A percentile compares a stretch with the other conserved stretches of the same genome.
These are phyloP conservation scores for Fusarium concolor DNA, from an alignment of 2,329 filamentous ascomycete genomes.

Conservation along the genomic window DNA sequence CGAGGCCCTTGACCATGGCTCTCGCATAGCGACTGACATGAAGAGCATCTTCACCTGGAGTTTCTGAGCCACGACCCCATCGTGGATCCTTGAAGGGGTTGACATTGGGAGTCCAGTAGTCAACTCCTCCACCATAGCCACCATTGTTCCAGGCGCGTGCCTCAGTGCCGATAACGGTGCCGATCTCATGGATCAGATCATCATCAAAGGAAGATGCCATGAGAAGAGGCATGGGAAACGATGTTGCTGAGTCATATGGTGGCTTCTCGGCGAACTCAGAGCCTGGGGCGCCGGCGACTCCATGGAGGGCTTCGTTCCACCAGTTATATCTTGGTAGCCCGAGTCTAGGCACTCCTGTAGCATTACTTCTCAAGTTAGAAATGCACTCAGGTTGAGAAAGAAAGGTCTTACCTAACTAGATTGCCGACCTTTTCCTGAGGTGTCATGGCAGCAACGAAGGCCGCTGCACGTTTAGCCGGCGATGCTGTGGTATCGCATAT, in stretches of 20 bases:
- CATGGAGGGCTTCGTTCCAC: constrained; percentile 21
- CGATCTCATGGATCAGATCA: neutral
- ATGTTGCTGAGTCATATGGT: neutral
- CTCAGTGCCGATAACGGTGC: neutral
- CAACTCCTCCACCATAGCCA: neutral
- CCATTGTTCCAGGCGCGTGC: constrained; percentile 5
- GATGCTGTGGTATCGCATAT: neutral
- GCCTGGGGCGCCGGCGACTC: neutral
- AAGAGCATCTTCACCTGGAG: constrained; percentile 4
- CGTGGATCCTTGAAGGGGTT: constrained; percentile 11
- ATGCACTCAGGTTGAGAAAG: rapidly evolving
- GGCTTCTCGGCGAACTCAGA: neutral
- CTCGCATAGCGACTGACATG: constrained; percentile 6
- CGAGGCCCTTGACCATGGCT: constrained; percentile 2
- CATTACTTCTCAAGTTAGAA: neutral
- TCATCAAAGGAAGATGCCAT: constrained; percentile 1
- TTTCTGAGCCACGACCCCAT: constrained; percentile 15
- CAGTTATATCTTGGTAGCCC: constrained; percentile 13
- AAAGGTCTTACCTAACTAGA: neutral
- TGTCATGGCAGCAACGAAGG: neutral
- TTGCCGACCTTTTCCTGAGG: constrained; percentile 2
- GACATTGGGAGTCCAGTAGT: constrained; percentile 14
- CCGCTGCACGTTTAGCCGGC: neutral
- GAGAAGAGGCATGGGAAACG: constrained; percentile 5
- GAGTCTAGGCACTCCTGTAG: constrained; percentile 6